A percentile compares a stretch with the other conserved stretches of the same genome.
Conservation (phyloP, 805 yeast species). For the Alloascoidea africana region DNA sequence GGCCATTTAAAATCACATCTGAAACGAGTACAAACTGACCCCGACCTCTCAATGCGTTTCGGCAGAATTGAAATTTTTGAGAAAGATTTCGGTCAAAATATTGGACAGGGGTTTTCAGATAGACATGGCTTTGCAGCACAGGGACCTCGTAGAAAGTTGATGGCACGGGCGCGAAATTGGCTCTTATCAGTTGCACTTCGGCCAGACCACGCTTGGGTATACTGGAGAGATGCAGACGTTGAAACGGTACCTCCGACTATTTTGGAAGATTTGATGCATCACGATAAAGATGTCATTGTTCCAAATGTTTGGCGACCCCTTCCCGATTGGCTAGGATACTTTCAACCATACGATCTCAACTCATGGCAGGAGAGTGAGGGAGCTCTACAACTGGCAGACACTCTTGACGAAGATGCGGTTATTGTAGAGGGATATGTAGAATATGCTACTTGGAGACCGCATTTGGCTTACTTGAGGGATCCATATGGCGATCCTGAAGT, state of each 20-base stretch:
- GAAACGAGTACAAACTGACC: conserved; percentile 46
- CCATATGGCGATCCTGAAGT: conserved; percentile 92
- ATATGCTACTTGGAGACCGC: conserved; percentile 97
- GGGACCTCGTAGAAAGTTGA: conserved; percentile 85
- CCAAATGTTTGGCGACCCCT: conserved; percentile 96
- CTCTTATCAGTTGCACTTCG: conserved; percentile 68
- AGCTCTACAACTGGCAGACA: conserved; percentile 30
- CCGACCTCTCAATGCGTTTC: conserved; percentile 46
- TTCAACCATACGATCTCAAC: conserved; percentile 91
- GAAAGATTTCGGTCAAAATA: conserved; percentile 60
- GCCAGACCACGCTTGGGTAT: conserved; percentile 91
- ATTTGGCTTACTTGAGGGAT: conserved; percentile 85
- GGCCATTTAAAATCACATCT: conserved; percentile 44
- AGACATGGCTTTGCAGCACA: conserved; percentile 94
- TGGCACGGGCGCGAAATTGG: conserved; percentile 97
- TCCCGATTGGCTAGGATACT: conserved; percentile 79
- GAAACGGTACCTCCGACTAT: conserved; percentile 77
- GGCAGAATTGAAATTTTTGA: conserved; percentile 79
- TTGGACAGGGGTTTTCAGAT: conserved; percentile 87
- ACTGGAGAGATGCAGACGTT: conserved; percentile 98
- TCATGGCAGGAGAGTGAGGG: conserved; percentile 89
- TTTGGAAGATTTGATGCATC: conserved; percentile 85
- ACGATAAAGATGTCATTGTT: conserved; percentile 74
- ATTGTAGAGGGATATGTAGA: conserved; percentile 96
- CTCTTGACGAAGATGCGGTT: conserved; percentile 83